These are phyloP conservation scores for Tilletia caries DNA, from an alignment of 1,284 basidiomycete genomes.

Conservation along the genomic window DNA sequence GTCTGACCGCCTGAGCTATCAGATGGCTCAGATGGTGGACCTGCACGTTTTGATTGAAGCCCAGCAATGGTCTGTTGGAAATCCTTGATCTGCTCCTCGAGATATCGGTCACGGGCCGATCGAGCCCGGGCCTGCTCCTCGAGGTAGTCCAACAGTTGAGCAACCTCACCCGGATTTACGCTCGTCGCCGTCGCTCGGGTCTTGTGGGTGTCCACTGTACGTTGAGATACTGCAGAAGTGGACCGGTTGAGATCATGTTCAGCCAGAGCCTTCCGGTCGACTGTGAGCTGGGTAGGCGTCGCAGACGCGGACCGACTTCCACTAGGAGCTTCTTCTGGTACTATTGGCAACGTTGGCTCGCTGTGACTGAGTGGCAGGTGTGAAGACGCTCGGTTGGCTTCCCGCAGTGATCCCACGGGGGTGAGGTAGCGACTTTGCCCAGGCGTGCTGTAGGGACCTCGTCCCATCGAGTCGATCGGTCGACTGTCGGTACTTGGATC, in stretches of 20 bases:
- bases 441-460: slow-evolving; percentile 7
- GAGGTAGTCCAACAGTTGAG: slow-evolving; percentile 33
- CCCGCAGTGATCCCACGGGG: not conserved
- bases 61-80: slow-evolving; percentile 35
- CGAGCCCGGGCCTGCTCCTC: slow-evolving; percentile 35
- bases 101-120: slow-evolving; percentile 25
- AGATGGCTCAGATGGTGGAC: slow-evolving; percentile 11
- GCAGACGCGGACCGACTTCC: not conserved
- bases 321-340: not conserved
- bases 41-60: slow-evolving; percentile 27
- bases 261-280: slow-evolving; percentile 17
- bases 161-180: slow-evolving; percentile 35
- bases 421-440: slow-evolving; percentile 3
- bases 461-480: not conserved
- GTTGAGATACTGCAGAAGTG: slow-evolving; percentile 17
- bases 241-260: slow-evolving; percentile 7
- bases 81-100: slow-evolving; percentile 34
- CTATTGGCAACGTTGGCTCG: not conserved
- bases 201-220: not conserved
- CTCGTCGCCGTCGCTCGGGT: slow-evolving; percentile 17
- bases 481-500: slow-evolving; percentile 4
- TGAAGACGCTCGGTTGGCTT: slow-evolving; percentile 1
- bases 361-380: slow-evolving; percentile 4
- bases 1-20: slow-evolving; percentile 9
- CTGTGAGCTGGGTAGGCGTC: not conserved